Conservation (phyloP, 169 alveolate species). For the Plasmodium malariae region DNA sequence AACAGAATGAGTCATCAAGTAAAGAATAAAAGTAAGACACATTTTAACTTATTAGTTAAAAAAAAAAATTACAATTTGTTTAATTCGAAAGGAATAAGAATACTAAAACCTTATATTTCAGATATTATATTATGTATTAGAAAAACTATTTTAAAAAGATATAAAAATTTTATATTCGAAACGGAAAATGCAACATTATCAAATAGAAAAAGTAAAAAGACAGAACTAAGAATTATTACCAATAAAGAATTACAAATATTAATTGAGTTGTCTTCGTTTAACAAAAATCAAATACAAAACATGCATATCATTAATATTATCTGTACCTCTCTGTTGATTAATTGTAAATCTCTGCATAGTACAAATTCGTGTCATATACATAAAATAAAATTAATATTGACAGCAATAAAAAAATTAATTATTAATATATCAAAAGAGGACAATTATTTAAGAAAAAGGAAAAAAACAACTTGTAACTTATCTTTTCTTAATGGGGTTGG, state of each 20-base stretch:
- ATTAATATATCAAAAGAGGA: constrained; percentile 26
- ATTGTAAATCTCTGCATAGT: constrained; percentile 29
- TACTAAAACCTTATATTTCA: constrained; percentile 56
- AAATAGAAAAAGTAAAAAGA: constrained; percentile 13
- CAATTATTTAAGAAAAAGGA: constrained; percentile 7
- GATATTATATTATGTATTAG: constrained; percentile 60
- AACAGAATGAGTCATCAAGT: not conserved
- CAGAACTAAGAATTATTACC: constrained; percentile 31
- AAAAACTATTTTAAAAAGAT: constrained; percentile 34
- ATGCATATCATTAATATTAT: constrained; percentile 60
- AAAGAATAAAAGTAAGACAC: not conserved
- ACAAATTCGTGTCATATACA: constrained; percentile 14
- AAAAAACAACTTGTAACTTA: constrained; percentile 17
- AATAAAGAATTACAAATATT: constrained; percentile 68
- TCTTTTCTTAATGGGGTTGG: not conserved
- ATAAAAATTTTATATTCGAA: constrained; percentile 14
- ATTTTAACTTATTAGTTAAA: not conserved
- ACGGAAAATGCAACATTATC: not conserved
- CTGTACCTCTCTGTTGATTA: constrained; percentile 28
- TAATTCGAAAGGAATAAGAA: constrained; percentile 26
- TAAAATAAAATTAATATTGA: constrained; percentile 56
- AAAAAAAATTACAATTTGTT: not conserved
- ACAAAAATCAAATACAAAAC: constrained; percentile 38
- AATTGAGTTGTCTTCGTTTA: constrained; percentile 74
- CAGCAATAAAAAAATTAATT: constrained; percentile 51